Conservation (phyloP, 2,329 filamentous ascomycete genomes). For the Colletotrichum sp. region DNA sequence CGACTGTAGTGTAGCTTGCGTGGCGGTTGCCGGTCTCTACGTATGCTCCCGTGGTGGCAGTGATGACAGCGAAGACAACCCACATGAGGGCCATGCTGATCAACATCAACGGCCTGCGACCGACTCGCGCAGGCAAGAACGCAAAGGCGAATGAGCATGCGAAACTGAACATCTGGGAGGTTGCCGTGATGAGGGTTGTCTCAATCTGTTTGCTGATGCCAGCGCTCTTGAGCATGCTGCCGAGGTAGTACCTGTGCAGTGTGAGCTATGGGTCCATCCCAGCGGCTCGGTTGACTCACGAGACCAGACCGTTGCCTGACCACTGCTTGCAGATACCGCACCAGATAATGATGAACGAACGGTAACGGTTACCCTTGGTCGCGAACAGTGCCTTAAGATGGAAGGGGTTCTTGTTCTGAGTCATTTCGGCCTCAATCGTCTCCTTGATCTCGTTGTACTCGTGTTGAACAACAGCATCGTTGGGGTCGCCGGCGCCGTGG, state of each 20-base stretch:
- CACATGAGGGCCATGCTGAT: slow-evolving; percentile 17
- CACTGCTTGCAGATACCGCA: slow-evolving; percentile 50
- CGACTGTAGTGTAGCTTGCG: slow-evolving; percentile 5
- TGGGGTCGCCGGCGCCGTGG: slow-evolving; percentile 61
- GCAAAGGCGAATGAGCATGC: slow-evolving; percentile 13
- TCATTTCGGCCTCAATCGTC: slow-evolving; percentile 40
- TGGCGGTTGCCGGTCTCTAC: slow-evolving; percentile 10
- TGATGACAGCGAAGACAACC: slow-evolving; percentile 15
- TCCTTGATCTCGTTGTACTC: slow-evolving; percentile 53
- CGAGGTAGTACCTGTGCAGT: neutral
- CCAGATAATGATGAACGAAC: slow-evolving; percentile 41
- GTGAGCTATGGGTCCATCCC: neutral
- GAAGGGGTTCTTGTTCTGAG: slow-evolving; percentile 25
- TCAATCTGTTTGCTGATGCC: slow-evolving; percentile 13
- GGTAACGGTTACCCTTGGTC: slow-evolving; percentile 34
- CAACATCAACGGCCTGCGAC: slow-evolving; percentile 19
- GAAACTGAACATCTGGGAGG: slow-evolving; percentile 20
- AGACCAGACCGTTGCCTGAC: slow-evolving; percentile 25
- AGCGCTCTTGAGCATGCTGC: slow-evolving; percentile 13
- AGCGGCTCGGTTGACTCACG: neutral
- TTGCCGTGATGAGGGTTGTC: slow-evolving; percentile 18
- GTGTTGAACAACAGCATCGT: slow-evolving; percentile 55
- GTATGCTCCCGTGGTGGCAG: slow-evolving; percentile 11
- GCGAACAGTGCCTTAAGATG: slow-evolving; percentile 26
- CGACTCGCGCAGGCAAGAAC: slow-evolving; percentile 13